Conservation (phyloP, 768 basidiomycete species). For the Dioszegia hungarica region DNA sequence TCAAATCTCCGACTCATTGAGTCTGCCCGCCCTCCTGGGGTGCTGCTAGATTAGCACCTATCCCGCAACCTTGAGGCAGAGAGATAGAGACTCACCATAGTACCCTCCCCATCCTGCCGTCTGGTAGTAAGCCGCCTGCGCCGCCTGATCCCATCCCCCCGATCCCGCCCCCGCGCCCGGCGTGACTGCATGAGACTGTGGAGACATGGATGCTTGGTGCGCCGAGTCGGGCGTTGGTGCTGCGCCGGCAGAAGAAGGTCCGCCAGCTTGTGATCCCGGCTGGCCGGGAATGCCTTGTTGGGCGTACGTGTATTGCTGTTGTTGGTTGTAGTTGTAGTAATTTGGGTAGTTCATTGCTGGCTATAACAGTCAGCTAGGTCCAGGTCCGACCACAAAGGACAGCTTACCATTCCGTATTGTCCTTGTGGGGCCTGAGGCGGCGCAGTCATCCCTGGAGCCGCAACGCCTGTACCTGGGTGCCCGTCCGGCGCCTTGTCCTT, state of each 20-base stretch:
- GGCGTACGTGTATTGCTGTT: constrained; percentile 26
- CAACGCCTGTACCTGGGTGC: constrained; percentile 53
- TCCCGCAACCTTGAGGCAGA: not conserved
- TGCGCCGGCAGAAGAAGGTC: not conserved
- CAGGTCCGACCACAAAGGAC: no score
- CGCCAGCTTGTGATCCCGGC: constrained; percentile 26
- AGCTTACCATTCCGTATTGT: constrained; percentile 25
- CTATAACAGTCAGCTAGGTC: no score
- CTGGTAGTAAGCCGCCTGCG: constrained; percentile 29
- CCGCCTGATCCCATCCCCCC: constrained; percentile 27
- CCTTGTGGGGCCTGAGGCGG: not conserved
- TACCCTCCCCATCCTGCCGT: constrained; percentile 34
- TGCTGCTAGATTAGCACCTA: no score
- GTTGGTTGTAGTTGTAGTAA: constrained; percentile 33
- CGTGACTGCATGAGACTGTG: no score
- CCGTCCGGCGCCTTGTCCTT: constrained; percentile 63
- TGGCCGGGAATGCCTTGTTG: constrained; percentile 37
- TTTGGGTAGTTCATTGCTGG: constrained; percentile 26
- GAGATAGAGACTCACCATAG: constrained; percentile 21
- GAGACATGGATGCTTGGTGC: not conserved
- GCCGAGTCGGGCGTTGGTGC: not conserved
- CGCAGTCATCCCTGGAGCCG: not conserved
- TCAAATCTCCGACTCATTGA: no score
- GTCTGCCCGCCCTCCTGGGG: no score
- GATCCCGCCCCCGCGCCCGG: no score